Evolutionary conservation across 768 basidiomycete genomes (phyloP).

Genomic region (Podaxis sp.): DNA sequence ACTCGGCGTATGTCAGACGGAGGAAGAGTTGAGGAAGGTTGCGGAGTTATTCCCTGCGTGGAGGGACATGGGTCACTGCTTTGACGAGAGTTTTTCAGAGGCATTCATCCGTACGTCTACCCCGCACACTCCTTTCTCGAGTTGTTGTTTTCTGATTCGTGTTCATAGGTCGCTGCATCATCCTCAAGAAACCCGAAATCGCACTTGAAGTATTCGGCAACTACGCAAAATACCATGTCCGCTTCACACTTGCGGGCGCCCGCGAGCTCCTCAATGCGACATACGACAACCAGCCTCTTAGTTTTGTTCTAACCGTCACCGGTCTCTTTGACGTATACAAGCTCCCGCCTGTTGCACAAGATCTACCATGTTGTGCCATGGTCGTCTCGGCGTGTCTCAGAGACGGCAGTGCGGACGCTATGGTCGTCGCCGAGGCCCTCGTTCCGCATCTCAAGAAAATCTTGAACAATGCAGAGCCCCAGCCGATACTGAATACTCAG

Average conservation of each 20-base stretch:
- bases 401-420: slow-evolving; percentile 38
- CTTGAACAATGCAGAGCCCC: slow-evolving; percentile 18
- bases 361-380: slow-evolving; percentile 58
- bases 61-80: slow-evolving; percentile 42
- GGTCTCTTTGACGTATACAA: slow-evolving; percentile 56
- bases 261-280: slow-evolving; percentile 60
- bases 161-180: slow-evolving; percentile 57
- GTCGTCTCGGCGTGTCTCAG: slow-evolving; percentile 56
- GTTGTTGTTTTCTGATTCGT: not conserved
- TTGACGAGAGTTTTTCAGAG: slow-evolving; percentile 41
- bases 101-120: slow-evolving; percentile 53
- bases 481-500: slow-evolving; percentile 7
- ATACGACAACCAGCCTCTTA: slow-evolving; percentile 44
- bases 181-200: slow-evolving; percentile 53
- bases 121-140: not conserved
- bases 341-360: slow-evolving; percentile 52
- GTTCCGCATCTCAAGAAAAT: slow-evolving; percentile 36
- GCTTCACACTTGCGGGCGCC: slow-evolving; percentile 50
- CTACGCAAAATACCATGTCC: slow-evolving; percentile 59
- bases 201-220: slow-evolving; percentile 63
- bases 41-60: slow-evolving; percentile 49
- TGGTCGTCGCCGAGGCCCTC: slow-evolving; percentile 40
- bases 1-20: slow-evolving; percentile 47
- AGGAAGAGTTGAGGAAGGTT: slow-evolving; percentile 49
- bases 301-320: slow-evolving; percentile 47